These are phyloP conservation scores for Austroboletus niveus DNA, from an alignment of 1,284 basidiomycete genomes.

Conservation along the genomic window DNA sequence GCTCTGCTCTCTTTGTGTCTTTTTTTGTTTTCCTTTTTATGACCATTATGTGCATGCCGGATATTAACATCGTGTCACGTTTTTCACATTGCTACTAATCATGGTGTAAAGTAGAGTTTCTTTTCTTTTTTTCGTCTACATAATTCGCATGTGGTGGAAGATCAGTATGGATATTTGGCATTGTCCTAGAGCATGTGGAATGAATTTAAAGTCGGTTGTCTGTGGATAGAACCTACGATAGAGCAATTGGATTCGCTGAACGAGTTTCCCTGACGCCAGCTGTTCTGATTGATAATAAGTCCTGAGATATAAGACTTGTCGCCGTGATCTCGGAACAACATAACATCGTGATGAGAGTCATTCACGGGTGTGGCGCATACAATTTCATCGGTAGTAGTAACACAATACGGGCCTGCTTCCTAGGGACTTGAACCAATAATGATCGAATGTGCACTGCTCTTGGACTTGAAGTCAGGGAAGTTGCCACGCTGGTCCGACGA, in stretches of 20 bases:
- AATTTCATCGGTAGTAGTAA: background rate
- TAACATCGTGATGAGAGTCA: background rate
- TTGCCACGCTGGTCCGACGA: no score
- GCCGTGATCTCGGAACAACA: no score
- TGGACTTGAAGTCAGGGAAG: no score
- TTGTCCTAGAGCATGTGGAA: background rate
- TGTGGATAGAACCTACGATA: background rate
- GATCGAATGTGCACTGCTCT: no score
- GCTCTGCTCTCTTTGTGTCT: slow-evolving; percentile 14
- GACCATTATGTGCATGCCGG: slow-evolving; percentile 18
- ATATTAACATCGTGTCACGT: slow-evolving; percentile 10
- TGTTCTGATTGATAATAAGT: no score
- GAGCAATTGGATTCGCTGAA: no score
- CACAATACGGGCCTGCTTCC: slow-evolving; percentile 2
- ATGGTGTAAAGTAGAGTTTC: slow-evolving; percentile 18
- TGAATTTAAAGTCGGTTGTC: background rate
- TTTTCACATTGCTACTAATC: slow-evolving; percentile 14
- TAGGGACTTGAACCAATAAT: no score
- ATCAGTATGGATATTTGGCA: background rate
- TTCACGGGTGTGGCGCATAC: background rate
- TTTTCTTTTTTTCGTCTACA: background rate
- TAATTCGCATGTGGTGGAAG: slow-evolving; percentile 10
- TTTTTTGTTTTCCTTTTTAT: slow-evolving; percentile 35
- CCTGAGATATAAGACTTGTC: no score
- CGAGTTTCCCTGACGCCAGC: no score